A percentile compares a stretch with the other conserved stretches of the same genome.
phyloP scores from a whole-genome alignment of 2,329 filamentous ascomycete genomes.

The Exophiala viscosa region DNA sequence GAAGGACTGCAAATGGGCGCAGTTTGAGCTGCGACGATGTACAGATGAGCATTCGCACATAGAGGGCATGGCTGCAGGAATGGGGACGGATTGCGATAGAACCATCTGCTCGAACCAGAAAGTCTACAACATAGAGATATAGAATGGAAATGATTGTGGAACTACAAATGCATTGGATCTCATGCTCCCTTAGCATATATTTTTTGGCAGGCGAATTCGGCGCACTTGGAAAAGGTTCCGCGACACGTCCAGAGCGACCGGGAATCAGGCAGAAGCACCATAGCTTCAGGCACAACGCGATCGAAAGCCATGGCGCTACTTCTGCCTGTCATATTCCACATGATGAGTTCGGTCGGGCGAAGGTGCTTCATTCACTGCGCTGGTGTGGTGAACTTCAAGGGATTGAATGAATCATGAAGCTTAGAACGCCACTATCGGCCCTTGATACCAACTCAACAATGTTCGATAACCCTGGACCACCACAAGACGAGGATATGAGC shows the following conservation, averaged over 20 bases:
- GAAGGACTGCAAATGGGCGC: background rate
- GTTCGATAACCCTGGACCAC: background rate
- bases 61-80: constrained; percentile 2
- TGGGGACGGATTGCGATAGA: background rate
- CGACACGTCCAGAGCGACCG: constrained; percentile 14
- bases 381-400: background rate
- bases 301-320: background rate
- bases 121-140: constrained; percentile 1
- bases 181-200: background rate
- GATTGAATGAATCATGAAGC: constrained; percentile 13
- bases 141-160: background rate
- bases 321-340: background rate
- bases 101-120: background rate
- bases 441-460: constrained; percentile 6
- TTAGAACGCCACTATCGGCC: constrained; percentile 12
- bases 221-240: constrained; percentile 1
- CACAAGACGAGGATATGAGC: constrained; percentile 1
- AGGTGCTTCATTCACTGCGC: background rate
- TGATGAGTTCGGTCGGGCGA: background rate
- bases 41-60: background rate
- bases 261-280: constrained; percentile 11
- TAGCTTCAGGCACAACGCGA: background rate
- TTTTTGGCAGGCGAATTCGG: background rate
- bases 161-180: constrained; percentile 9
- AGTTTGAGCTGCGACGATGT: too few relatives aligned